Percentiles rank a stretch among this genome's conserved stretches.
These are phyloP conservation scores for Lactarius sp. DNA, from an alignment of 768 basidiomycete genomes.

Conservation along the genomic window DNA sequence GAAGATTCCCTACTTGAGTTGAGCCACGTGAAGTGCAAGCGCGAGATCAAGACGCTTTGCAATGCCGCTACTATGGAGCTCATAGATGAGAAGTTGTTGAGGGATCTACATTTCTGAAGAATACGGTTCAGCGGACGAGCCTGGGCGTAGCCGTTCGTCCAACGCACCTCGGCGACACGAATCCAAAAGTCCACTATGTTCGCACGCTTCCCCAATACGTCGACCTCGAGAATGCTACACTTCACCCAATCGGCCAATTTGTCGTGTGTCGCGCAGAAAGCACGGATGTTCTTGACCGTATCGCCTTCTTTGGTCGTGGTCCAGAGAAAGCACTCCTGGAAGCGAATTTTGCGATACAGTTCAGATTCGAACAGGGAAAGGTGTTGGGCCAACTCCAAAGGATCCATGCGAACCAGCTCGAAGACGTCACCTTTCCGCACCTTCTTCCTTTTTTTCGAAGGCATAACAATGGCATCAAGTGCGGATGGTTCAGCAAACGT, in stretches of 20 bases:
- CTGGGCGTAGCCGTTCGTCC: neutral
- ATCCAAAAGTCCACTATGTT: conserved; percentile 70
- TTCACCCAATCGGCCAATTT: conserved; percentile 65
- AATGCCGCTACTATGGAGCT: conserved; percentile 61
- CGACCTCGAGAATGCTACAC: conserved; percentile 50
- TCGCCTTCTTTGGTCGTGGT: conserved; percentile 38
- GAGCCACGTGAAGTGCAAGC: conserved; percentile 62
- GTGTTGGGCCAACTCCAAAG: conserved; percentile 72
- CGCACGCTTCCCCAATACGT: conserved; percentile 48
- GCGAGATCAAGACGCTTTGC: conserved; percentile 52
- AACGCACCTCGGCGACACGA: conserved; percentile 66
- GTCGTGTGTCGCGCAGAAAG: conserved; percentile 58
- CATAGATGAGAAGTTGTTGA: conserved; percentile 67
- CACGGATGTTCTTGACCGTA: conserved; percentile 41
- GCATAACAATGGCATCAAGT: conserved; percentile 5
- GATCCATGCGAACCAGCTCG: conserved; percentile 61
- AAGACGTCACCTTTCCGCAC: conserved; percentile 50
- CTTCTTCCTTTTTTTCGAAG: conserved; percentile 33
- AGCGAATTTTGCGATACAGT: conserved; percentile 63
- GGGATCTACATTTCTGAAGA: conserved; percentile 53
- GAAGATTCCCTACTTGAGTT: conserved; percentile 48
- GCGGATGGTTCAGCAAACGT: conserved; percentile 20
- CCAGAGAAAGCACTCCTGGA: conserved; percentile 72
- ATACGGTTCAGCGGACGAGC: neutral
- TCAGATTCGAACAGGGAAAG: conserved; percentile 69